A percentile compares a stretch with the other conserved stretches of the same genome.
Evolutionary conservation across 2,329 filamentous ascomycete genomes (phyloP).

Genomic region (Westerdykella aurantiaca): DNA sequence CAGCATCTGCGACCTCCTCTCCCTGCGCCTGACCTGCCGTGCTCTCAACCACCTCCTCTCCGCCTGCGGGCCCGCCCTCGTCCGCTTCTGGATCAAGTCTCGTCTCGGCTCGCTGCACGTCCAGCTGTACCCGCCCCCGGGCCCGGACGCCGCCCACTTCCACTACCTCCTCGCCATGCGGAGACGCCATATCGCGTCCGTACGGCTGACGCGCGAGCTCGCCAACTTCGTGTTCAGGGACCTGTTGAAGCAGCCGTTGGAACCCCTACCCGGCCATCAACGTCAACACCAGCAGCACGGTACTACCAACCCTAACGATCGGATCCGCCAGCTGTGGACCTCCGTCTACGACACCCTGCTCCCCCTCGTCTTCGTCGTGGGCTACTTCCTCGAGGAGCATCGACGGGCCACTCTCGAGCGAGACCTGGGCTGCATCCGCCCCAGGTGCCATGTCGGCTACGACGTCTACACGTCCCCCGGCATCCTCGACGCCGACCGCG

Average conservation of each 20-base stretch:
- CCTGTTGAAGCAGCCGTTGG: slow-evolving; percentile 19
- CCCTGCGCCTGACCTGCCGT: slow-evolving; percentile 27
- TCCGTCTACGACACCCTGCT: slow-evolving; percentile 35
- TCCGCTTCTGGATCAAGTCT: slow-evolving; percentile 32
- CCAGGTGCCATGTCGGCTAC: slow-evolving; percentile 29
- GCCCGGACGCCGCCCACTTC: slow-evolving; percentile 25
- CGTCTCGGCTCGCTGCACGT: slow-evolving; percentile 31
- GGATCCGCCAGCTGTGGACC: slow-evolving; percentile 25
- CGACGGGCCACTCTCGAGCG: slow-evolving; percentile 25
- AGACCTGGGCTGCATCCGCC: slow-evolving; percentile 31
- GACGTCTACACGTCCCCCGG: slow-evolving; percentile 29
- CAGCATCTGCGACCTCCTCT: slow-evolving; percentile 29
- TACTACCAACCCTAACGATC: too few relatives aligned
- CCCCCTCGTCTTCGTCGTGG: slow-evolving; percentile 33
- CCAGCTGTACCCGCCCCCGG: slow-evolving; percentile 31
- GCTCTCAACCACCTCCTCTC: slow-evolving; percentile 28
- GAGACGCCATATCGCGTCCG: slow-evolving; percentile 31
- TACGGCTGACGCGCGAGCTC: slow-evolving; percentile 31
- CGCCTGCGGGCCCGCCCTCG: slow-evolving; percentile 27
- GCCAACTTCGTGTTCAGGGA: slow-evolving; percentile 29
- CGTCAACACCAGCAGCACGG: too few relatives aligned
- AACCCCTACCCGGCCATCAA: slow-evolving; percentile 10
- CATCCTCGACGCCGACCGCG: slow-evolving; percentile 24
- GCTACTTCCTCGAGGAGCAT: slow-evolving; percentile 35
- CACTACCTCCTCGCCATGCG: slow-evolving; percentile 32